These are phyloP conservation scores for Apiotrichum akiyoshidainum DNA, from an alignment of 1,284 basidiomycete species.

Conservation along the genomic window DNA sequence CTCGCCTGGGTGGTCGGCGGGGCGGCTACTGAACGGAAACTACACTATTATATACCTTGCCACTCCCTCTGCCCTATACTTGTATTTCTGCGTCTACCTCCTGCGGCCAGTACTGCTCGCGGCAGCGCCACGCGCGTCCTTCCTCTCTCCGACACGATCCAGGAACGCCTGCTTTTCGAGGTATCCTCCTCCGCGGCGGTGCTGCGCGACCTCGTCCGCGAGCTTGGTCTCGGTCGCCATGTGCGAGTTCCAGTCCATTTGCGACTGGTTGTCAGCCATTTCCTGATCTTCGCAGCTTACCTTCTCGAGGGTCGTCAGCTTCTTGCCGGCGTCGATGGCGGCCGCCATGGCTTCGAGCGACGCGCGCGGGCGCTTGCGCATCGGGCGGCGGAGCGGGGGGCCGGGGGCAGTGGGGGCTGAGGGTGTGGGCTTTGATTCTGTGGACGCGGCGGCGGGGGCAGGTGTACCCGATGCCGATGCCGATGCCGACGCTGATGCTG, in stretches of 20 bases:
- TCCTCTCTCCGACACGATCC: constrained; percentile 43
- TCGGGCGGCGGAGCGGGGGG: constrained; percentile 17
- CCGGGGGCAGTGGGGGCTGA: constrained; percentile 5
- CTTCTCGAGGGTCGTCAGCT: constrained; percentile 51
- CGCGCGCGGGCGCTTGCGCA: constrained; percentile 43
- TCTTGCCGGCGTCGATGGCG: constrained; percentile 45
- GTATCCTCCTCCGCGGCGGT: constrained; percentile 43
- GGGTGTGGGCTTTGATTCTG: constrained; percentile 1
- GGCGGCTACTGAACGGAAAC: no score
- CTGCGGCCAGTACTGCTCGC: neutral
- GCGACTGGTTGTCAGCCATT: constrained; percentile 35
- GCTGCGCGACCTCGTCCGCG: constrained; percentile 40
- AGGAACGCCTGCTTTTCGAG: constrained; percentile 47
- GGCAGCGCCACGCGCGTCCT: neutral
- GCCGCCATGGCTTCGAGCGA: constrained; percentile 48
- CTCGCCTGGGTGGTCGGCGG: no score
- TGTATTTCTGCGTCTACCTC: neutral
- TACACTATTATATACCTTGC: no score
- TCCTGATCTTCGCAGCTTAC: constrained; percentile 18
- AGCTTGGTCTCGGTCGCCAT: constrained; percentile 27
- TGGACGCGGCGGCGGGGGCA: neutral
- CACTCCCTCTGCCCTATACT: no score
- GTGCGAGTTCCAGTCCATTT: constrained; percentile 49
- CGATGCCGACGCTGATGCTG: neutral
- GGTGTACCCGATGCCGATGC: neutral